phyloP scores from a whole-genome alignment of 129 eudicot species.

The Apium graveolens region DNA sequence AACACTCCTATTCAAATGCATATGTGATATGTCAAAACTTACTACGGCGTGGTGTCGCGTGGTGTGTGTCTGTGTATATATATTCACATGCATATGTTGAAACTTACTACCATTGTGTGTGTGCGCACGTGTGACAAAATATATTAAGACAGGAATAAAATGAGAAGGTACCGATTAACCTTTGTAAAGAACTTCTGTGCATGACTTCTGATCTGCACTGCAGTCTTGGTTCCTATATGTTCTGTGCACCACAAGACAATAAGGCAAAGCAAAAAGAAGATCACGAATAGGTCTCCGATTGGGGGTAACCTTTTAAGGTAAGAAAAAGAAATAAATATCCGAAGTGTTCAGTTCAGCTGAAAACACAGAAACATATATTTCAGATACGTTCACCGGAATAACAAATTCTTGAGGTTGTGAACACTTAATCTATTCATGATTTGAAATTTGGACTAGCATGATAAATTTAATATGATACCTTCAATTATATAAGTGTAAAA shows the following conservation, averaged over 20 bases:
- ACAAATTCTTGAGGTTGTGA: not conserved
- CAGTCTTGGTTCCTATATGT: slow-evolving; percentile 99
- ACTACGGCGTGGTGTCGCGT: not conserved
- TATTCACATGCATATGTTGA: not conserved
- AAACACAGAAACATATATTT: slow-evolving; percentile 16
- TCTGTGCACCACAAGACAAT: slow-evolving; percentile 54
- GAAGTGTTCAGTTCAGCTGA: slow-evolving; percentile 9
- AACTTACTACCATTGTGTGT: not conserved
- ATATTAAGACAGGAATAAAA: slow-evolving; percentile 20
- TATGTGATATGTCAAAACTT: not conserved
- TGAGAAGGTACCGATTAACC: slow-evolving; percentile 63
- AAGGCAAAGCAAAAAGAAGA: slow-evolving; percentile 29
- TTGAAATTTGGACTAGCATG: not conserved
- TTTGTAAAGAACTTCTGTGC: slow-evolving; percentile 98
- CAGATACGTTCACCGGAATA: not conserved
- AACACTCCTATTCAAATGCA: not conserved
- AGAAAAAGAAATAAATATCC: slow-evolving; percentile 4
- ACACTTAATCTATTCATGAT: not conserved
- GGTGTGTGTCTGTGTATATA: no score
- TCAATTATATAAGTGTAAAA: not conserved
- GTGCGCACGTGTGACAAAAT: not conserved
- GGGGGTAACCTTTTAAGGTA: slow-evolving; percentile 12
- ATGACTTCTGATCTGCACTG: slow-evolving; percentile 99
- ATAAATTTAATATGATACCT: not conserved
- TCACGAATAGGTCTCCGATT: slow-evolving; percentile 30